Evolutionary conservation across 306 rosid genomes (phyloP).

Genomic region (Medicago ruthenica): DNA sequence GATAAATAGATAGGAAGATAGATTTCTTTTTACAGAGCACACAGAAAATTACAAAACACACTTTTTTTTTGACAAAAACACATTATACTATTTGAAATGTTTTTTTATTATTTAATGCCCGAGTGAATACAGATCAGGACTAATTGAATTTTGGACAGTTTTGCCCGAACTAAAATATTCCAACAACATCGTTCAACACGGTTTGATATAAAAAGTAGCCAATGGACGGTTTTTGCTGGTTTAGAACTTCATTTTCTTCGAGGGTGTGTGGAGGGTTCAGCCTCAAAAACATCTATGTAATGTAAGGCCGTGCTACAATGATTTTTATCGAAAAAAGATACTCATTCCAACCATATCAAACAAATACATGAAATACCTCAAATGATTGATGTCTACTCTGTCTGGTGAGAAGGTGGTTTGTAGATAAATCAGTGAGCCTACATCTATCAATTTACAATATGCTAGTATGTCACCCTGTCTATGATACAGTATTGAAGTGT

Average conservation of each 20-base stretch:
- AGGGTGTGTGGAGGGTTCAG: neutral
- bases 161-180: neutral
- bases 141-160: neutral
- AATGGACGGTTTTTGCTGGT: neutral
- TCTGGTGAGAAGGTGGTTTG: conserved; percentile 19
- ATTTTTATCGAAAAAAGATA: neutral
- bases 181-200: conserved; percentile 11
- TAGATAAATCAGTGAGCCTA: conserved; percentile 35
- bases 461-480: conserved; percentile 25
- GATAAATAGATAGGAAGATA: neutral
- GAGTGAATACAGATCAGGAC: neutral
- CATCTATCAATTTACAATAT: conserved; percentile 40
- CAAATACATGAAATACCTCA: conserved; percentile 36
- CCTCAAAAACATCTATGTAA: neutral
- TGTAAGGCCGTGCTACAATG: neutral
- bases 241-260: neutral
- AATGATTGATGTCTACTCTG: conserved; percentile 23
- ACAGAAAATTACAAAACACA: neutral
- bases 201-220: neutral
- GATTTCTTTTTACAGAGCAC: neutral
- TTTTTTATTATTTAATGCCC: neutral
- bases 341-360: conserved; percentile 17
- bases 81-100: neutral
- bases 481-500: conserved; percentile 2
- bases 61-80: neutral